Evolutionary conservation across 2,329 filamentous ascomycete genomes (phyloP).

Genomic region (Trichothecium roseum): DNA sequence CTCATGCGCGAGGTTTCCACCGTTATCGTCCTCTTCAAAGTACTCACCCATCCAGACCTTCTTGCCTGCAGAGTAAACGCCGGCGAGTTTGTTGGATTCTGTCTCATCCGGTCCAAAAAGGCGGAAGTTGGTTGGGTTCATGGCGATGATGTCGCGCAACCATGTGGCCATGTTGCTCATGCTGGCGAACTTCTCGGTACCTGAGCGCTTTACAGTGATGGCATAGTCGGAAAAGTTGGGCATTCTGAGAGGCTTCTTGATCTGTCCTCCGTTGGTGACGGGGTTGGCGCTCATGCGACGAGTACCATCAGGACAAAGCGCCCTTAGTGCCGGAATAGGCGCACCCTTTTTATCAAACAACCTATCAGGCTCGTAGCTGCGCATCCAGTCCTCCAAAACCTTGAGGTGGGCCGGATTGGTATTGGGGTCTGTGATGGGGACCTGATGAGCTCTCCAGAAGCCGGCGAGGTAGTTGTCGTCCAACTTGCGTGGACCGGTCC

Average conservation of each 20-base stretch:
- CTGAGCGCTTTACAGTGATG: slow-evolving; percentile 50
- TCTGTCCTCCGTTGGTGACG: slow-evolving; percentile 58
- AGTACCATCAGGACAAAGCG: slow-evolving; percentile 53
- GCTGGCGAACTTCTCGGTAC: slow-evolving; percentile 44
- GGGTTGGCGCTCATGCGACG: slow-evolving; percentile 70
- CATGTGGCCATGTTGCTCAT: slow-evolving; percentile 62
- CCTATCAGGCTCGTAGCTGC: slow-evolving; percentile 62
- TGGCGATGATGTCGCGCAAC: slow-evolving; percentile 55
- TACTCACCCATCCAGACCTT: slow-evolving; percentile 75
- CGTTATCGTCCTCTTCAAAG: slow-evolving; percentile 65
- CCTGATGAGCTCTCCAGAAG: slow-evolving; percentile 72
- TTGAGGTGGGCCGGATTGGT: slow-evolving; percentile 57
- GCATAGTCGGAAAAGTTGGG: slow-evolving; percentile 62
- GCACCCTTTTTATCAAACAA: slow-evolving; percentile 56
- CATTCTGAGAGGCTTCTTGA: slow-evolving; percentile 57
- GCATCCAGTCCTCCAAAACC: slow-evolving; percentile 67
- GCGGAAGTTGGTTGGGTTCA: slow-evolving; percentile 59
- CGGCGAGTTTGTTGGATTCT: slow-evolving; percentile 66
- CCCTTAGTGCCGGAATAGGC: slow-evolving; percentile 51
- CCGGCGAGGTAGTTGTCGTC: slow-evolving; percentile 62
- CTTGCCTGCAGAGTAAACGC: slow-evolving; percentile 63
- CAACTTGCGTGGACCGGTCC: slow-evolving; percentile 65
- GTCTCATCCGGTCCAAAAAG: slow-evolving; percentile 74
- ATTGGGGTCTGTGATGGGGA: slow-evolving; percentile 61
- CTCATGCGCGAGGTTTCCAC: slow-evolving; percentile 57